A percentile compares a stretch with the other conserved stretches of the same genome.
phyloP scores from a whole-genome alignment of 805 yeast species.

The Lipomyces kockii region DNA sequence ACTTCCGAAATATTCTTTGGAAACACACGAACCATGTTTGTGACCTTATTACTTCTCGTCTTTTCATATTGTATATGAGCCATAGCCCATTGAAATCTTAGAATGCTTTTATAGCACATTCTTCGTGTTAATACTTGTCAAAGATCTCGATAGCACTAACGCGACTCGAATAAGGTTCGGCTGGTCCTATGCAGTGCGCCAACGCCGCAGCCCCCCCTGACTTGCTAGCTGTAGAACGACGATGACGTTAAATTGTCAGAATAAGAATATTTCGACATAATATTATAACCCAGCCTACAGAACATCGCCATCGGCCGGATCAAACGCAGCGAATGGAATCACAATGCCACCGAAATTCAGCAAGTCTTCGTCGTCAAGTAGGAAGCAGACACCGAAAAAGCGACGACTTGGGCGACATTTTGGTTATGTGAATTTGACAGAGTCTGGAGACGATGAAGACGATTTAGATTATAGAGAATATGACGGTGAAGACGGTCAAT shows the following conservation, averaged over 20 bases:
- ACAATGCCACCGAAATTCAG: background rate
- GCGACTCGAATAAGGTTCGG: background rate
- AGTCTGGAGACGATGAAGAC: slow-evolving; percentile 33
- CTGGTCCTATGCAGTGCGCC: background rate
- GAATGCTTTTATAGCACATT: background rate
- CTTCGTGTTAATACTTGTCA: background rate
- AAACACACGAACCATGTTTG: slow-evolving; percentile 11
- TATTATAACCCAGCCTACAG: background rate
- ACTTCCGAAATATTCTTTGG: background rate
- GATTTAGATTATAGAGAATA: slow-evolving; percentile 26
- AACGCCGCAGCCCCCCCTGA: background rate
- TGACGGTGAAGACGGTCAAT: slow-evolving; percentile 8
- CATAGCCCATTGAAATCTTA: background rate
- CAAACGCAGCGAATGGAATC: background rate
- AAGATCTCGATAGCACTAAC: too few species aligned
- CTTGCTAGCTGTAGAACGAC: background rate
- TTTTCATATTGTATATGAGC: background rate
- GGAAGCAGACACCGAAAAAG: slow-evolving; percentile 3
- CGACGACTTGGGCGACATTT: slow-evolving; percentile 5
- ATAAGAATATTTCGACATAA: background rate
- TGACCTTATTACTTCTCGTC: background rate
- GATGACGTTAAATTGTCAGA: background rate
- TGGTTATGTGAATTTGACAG: slow-evolving; percentile 15
- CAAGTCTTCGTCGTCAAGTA: slow-evolving; percentile 5
- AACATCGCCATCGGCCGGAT: background rate